A percentile compares a stretch with the other conserved stretches of the same genome.
These are phyloP conservation scores for Favolaschia claudopus DNA, from an alignment of 768 basidiomycete genomes.

Conservation along the genomic window DNA sequence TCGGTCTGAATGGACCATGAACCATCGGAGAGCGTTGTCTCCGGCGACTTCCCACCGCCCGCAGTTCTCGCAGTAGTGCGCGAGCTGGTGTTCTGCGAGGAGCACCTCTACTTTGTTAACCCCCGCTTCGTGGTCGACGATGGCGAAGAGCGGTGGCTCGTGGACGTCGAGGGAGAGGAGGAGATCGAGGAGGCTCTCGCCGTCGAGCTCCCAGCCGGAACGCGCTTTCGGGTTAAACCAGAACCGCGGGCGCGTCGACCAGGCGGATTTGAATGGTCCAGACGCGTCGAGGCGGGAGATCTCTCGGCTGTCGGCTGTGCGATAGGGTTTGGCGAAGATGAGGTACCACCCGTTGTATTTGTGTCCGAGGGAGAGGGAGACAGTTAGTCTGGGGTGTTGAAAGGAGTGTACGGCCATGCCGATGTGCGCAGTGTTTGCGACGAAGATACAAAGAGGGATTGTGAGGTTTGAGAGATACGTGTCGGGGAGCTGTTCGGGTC, in stretches of 20 bases:
- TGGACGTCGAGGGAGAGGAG: constrained; percentile 17
- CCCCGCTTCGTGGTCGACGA: constrained; percentile 18
- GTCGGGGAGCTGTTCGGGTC: too few species aligned
- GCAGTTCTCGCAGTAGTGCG: constrained; percentile 26
- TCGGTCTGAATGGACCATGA: constrained; percentile 4
- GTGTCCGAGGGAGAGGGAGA: constrained; percentile 26
- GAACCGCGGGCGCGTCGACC: constrained; percentile 20
- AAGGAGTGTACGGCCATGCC: constrained; percentile 15
- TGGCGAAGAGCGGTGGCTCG: constrained; percentile 19
- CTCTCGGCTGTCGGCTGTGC: constrained; percentile 24
- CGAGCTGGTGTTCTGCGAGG: constrained; percentile 16
- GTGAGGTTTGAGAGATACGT: too few species aligned
- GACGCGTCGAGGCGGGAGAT: constrained; percentile 22
- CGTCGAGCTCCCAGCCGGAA: constrained; percentile 26
- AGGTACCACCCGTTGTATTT: constrained; percentile 27
- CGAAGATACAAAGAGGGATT: too few species aligned
- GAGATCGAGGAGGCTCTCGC: constrained; percentile 26
- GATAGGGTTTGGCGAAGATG: constrained; percentile 25
- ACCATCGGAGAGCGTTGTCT: constrained; percentile 20
- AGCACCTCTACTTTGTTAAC: constrained; percentile 25
- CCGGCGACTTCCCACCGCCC: constrained; percentile 21
- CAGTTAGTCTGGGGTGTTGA: constrained; percentile 13
- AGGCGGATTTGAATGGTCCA: not conserved
- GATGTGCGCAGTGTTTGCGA: not conserved
- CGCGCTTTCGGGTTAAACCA: constrained; percentile 22